Conservation (phyloP, 176 grass and related monocot genomes). For the Rhynchospora pubera region DNA sequence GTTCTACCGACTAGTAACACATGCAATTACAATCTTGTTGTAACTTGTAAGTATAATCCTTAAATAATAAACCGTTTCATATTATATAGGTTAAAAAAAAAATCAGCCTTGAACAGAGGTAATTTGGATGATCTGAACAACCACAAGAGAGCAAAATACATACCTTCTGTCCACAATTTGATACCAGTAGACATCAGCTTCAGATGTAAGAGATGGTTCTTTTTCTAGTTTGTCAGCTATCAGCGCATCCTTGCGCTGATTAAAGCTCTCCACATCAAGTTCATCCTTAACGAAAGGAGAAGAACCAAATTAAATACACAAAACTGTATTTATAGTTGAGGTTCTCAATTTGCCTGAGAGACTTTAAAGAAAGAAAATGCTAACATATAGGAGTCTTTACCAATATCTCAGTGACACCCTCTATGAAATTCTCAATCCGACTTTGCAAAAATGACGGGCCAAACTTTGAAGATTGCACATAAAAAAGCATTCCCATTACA, state of each 20-base stretch:
- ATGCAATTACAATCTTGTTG: background rate
- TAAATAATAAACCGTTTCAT: background rate
- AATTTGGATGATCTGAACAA: background rate
- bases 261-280: constrained; percentile 77
- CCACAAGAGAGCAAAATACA: constrained; percentile 7
- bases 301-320: background rate
- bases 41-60: background rate
- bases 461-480: constrained; percentile 79
- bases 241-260: constrained; percentile 71
- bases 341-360: constrained; percentile 5
- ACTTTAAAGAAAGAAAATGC: constrained; percentile 5
- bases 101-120: background rate
- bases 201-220: constrained; percentile 79
- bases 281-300: constrained; percentile 36
- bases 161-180: constrained; percentile 97
- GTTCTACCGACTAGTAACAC: background rate
- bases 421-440: constrained; percentile 79
- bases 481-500: constrained; percentile 66
- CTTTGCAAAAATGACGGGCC: constrained; percentile 69
- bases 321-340: constrained; percentile 2
- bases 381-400: constrained; percentile 30
- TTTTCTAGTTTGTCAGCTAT: constrained; percentile 97
- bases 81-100: background rate
- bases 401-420: constrained; percentile 57
- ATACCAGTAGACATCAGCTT: constrained; percentile 64